Evolutionary conservation across 805 yeast genomes (phyloP), one percentile per base, ranked within the genome.

Genomic region (Kodamaea sagamina): DNA sequence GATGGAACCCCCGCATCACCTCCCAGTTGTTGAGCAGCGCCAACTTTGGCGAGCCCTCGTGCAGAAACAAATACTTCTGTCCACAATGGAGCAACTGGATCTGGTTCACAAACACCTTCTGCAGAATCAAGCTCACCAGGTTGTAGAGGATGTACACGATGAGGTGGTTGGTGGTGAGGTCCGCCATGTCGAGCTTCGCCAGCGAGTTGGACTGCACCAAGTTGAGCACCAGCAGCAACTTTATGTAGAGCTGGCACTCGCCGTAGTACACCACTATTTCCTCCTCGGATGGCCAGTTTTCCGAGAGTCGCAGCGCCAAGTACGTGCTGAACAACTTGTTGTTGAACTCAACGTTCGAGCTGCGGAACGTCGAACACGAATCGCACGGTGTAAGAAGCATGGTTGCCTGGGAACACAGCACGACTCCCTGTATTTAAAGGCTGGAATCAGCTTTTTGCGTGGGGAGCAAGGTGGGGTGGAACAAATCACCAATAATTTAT

Each of bases 41-140:
- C n/a, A 42, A 12, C 32, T 42, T 37, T 3, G 37, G 37, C 31
- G 32, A 32, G 15, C 13, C 29, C 12, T 17, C 26, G 19, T 35
- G 32, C 26, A 22, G 15, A n/a, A 43, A 43, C 17, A n/a, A 21
- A 27, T 34, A 43, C 38, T 25, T 32, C 12, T 24, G 35, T 7
- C 63, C 63, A 13, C 51, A 44, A 38, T 56, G 54, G 16, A 58
- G 39, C 35, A 58, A 39, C 12, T 41, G 42, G 25, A 58, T 41
- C 34, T 58, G 61, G 43, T 56, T 52, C 9, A 58, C 48, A 13
- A 21, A 50, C 29, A 42, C 7, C 7, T 36, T 35, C n/a, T 34
- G 19, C 17, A 10, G 6, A 11, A 25, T 21, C 24, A 51, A 32
- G 4, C 28, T 41, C 16, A 17, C 29, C 32, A 47, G 52, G 41